Base-by-base conservation (phyloP, 495 filamentous ascomycete species). In the Parathielavia hyrcaniae region DNA sequence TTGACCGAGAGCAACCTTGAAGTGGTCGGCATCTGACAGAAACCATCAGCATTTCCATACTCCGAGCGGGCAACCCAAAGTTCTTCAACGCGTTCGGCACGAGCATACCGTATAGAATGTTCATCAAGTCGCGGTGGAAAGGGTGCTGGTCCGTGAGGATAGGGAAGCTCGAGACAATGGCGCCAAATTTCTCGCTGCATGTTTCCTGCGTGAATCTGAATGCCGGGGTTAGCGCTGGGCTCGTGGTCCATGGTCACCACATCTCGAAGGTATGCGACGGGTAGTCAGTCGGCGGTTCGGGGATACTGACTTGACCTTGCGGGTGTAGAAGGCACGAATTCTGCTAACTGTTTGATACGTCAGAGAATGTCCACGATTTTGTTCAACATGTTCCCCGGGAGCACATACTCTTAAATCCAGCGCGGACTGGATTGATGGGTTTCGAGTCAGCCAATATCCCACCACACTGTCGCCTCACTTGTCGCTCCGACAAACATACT, bases 141-240 rank as follows among this genome's bases (percentile, higher is more conserved):
- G 93, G 93, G 70, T 98, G 93, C 70, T 97, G 92, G 67, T 98
- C 93, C 61, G 89, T 83, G 36, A 98, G 77, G n/a, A 90, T 79
- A 34, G 93, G 93, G 68, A 98, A 98, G 65, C 89, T 91, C 71
- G 92, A 86, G 58, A 97, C 82, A 67, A 96, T 96, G 34, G 84
- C 78, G 60, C 82, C 84, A 58, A 98, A 83, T 76, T 97, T 96
- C 64, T 98, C 93, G 53, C 84, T 83, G 73, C 97, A 97, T 43
- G 93, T 97, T 74, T 97, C 91, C 68, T 92, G 85, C n/a, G 93
- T 97, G 71, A 88, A 97, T 72, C 63, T 63, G 53, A 19, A 43
- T 10, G 26, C 12, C n/a, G 20, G 11, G 36, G 57, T 62, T 46
- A 62, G 59, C 59, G 40, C 30, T 32, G 71, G 65, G 75, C 77